Evolutionary conservation across 2,329 filamentous ascomycete species (phyloP).

Genomic region (Fusarium oxysporum): DNA sequence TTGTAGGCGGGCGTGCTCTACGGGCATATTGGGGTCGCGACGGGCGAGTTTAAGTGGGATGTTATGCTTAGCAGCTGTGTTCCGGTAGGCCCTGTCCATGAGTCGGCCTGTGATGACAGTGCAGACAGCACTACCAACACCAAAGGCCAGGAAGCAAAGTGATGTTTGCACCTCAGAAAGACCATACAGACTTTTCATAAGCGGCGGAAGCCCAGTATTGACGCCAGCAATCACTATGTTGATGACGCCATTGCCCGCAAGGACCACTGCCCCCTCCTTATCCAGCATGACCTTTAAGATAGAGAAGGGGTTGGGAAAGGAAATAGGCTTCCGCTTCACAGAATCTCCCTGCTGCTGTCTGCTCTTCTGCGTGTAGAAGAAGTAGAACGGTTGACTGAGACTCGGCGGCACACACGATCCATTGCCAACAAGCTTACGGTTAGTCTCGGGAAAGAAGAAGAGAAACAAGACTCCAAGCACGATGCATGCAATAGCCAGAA

Average conservation of each 20-base stretch:
- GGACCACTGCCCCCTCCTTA: neutral
- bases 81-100: neutral
- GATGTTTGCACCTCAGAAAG: neutral
- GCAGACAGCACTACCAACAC: neutral
- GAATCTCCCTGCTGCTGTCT: too few relatives aligned
- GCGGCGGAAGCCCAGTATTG: neutral
- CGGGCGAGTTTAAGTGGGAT: neutral
- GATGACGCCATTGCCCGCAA: rapidly evolving
- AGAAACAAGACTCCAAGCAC: too few relatives aligned
- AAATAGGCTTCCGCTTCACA: too few relatives aligned
- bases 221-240: neutral
- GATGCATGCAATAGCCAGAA: too few relatives aligned
- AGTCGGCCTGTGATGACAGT: neutral
- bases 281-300: neutral
- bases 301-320: neutral
- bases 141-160: neutral
- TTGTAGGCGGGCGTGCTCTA: neutral
- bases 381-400: neutral
- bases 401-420: too few relatives aligned
- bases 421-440: too few relatives aligned
- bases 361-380: rapidly evolving
- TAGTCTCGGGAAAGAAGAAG: too few relatives aligned
- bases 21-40: neutral
- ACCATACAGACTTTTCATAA: neutral
- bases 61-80: neutral